phyloP scores from a whole-genome alignment of 257 asterid genomes.

The Capsicum pubescens region DNA sequence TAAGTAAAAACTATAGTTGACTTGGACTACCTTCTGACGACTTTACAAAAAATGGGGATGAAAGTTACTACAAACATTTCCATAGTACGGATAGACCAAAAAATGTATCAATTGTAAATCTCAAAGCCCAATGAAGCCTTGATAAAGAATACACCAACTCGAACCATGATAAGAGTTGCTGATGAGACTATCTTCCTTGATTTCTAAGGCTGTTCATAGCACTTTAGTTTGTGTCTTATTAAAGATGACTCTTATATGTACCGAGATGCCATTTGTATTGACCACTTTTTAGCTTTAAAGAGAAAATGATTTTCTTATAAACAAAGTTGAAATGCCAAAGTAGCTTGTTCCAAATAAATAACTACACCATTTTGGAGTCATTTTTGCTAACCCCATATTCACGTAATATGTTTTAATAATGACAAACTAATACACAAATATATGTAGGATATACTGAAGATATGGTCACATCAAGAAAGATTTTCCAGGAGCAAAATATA shows the following conservation, averaged over 20 bases:
- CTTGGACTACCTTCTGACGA: constrained; percentile 38
- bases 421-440: no score
- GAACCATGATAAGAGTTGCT: constrained; percentile 47
- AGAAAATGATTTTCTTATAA: background rate
- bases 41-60: constrained; percentile 54
- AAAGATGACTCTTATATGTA: background rate
- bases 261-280: background rate
- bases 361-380: no score
- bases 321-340: no score
- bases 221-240: constrained; percentile 44
- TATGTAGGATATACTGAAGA: no score
- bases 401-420: no score
- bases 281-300: background rate
- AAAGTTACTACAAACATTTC: constrained; percentile 37
- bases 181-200: constrained; percentile 50
- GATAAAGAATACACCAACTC: constrained; percentile 47
- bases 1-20: constrained; percentile 54
- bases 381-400: no score
- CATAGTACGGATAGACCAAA: constrained; percentile 37
- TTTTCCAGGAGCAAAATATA: no score
- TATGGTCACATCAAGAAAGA: no score
- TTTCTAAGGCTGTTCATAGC: constrained; percentile 53
- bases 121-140: constrained; percentile 54
- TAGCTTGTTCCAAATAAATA: no score
- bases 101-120: constrained; percentile 40